phyloP scores from a whole-genome alignment of 1,139 yeast species.

The Nakaseomyces sp. region DNA sequence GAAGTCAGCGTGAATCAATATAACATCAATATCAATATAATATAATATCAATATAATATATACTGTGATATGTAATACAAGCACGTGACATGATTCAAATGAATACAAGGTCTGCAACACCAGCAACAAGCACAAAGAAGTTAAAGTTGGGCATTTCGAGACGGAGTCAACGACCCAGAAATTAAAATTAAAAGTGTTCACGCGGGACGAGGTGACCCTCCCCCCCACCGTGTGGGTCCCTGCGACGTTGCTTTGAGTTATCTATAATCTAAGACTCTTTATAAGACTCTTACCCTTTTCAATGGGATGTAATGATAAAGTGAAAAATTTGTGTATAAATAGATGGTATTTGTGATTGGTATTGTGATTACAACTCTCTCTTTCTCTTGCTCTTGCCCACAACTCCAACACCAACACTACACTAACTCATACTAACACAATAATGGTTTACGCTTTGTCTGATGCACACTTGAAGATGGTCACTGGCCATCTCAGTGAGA shows the following conservation, averaged over 20 bases:
- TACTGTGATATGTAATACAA: neutral
- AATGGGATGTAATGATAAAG: too few relatives aligned
- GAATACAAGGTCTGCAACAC: neutral
- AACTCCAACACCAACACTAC: neutral
- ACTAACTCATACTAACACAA: neutral
- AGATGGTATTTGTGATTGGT: too few relatives aligned
- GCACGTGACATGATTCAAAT: conserved; percentile 2
- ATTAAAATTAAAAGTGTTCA: neutral
- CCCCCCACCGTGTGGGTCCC: too few relatives aligned
- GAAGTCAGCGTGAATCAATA: too few relatives aligned
- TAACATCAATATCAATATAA: too few relatives aligned
- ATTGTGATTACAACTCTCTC: neutral
- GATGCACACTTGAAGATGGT: conserved; percentile 58
- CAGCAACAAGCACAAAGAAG: neutral
- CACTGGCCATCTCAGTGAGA: conserved; percentile 59
- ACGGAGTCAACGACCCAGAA: neutral
- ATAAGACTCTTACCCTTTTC: too few relatives aligned
- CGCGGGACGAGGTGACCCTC: too few relatives aligned
- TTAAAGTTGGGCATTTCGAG: too few relatives aligned
- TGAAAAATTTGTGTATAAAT: too few relatives aligned
- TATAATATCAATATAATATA: neutral
- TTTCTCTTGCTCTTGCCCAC: too few relatives aligned
- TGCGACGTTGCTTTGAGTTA: too few relatives aligned
- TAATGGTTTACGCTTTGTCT: conserved; percentile 48
- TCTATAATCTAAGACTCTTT: too few relatives aligned